These are phyloP conservation scores for Exidia glandulosa DNA, from an alignment of 768 basidiomycete genomes.

Conservation along the genomic window DNA sequence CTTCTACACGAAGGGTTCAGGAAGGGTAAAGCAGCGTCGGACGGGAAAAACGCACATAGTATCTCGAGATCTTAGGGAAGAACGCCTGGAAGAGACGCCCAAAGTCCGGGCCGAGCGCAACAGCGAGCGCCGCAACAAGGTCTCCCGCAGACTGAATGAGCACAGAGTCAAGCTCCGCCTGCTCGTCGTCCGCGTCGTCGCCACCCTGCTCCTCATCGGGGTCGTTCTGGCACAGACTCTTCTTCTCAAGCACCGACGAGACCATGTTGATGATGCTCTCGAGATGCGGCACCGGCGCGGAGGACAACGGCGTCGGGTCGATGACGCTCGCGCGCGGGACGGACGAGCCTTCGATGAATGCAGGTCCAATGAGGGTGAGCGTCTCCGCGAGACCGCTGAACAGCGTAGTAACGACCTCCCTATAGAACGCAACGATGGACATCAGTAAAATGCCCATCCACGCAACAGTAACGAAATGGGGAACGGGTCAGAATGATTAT, in stretches of 20 bases:
- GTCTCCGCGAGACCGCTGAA: constrained; percentile 87
- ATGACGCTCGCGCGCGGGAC: neutral
- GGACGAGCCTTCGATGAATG: constrained; percentile 51
- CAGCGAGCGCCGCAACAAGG: constrained; percentile 81
- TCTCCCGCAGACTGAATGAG: constrained; percentile 91
- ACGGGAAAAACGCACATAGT: constrained; percentile 64
- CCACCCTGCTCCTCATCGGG: constrained; percentile 72
- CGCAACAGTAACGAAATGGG: constrained; percentile 21
- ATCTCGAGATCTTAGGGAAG: constrained; percentile 82
- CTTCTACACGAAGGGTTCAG: constrained; percentile 35
- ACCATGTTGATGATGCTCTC: constrained; percentile 74
- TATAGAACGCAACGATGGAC: constrained; percentile 27
- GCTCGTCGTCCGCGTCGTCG: constrained; percentile 65
- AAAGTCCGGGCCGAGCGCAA: constrained; percentile 78
- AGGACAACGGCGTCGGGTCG: neutral
- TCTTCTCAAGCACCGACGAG: constrained; percentile 80
- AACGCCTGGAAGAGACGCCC: constrained; percentile 72
- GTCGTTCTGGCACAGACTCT: constrained; percentile 92
- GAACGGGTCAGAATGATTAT: constrained; percentile 11
- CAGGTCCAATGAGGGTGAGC: constrained; percentile 84
- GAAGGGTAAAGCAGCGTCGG: neutral
- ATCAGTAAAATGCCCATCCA: constrained; percentile 3
- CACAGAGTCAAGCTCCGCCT: constrained; percentile 94
- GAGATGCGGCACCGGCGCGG: constrained; percentile 26
- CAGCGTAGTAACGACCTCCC: constrained; percentile 77